Percentiles rank a stretch among this genome's conserved stretches.
Conservation (phyloP, 208 protist genomes). For the Trypanosoma cruzi region DNA sequence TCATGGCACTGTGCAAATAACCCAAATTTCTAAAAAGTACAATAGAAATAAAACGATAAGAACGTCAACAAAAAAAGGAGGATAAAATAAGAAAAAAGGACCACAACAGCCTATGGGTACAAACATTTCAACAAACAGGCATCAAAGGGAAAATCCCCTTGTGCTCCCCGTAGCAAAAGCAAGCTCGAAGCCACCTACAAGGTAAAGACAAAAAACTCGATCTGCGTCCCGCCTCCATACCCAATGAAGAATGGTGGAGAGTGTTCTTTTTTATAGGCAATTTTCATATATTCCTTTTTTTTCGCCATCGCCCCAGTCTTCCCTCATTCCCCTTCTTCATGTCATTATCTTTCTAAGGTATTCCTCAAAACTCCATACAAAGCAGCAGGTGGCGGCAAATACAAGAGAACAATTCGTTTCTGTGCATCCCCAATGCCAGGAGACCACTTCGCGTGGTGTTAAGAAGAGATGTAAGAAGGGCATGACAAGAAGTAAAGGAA, state of each 20-base stretch:
- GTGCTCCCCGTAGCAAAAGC: neutral
- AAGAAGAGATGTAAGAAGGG: too few species aligned
- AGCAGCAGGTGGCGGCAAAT: too few species aligned
- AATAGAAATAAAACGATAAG: neutral
- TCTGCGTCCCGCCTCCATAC: too few species aligned
- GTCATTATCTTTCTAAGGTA: neutral
- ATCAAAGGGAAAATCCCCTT: neutral
- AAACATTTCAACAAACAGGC: neutral
- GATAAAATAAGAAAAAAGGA: neutral
- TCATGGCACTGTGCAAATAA: conserved; percentile 7
- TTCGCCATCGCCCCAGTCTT: too few species aligned
- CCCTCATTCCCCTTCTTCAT: too few species aligned
- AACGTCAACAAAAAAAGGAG: neutral
- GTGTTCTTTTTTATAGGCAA: too few species aligned
- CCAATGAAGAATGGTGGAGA: too few species aligned
- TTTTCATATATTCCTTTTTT: too few species aligned
- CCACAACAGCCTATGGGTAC: neutral
- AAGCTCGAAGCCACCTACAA: neutral
- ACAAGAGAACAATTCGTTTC: conserved; percentile 3
- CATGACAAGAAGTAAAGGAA: neutral
- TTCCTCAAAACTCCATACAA: conserved; percentile 11
- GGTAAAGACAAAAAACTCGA: neutral
- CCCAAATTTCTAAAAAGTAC: neutral
- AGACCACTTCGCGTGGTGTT: too few species aligned
- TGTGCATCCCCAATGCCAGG: neutral